These are phyloP conservation scores for Phytopythium montanum DNA, from an alignment of 352 stramenopile genomes.

Conservation along the genomic window DNA sequence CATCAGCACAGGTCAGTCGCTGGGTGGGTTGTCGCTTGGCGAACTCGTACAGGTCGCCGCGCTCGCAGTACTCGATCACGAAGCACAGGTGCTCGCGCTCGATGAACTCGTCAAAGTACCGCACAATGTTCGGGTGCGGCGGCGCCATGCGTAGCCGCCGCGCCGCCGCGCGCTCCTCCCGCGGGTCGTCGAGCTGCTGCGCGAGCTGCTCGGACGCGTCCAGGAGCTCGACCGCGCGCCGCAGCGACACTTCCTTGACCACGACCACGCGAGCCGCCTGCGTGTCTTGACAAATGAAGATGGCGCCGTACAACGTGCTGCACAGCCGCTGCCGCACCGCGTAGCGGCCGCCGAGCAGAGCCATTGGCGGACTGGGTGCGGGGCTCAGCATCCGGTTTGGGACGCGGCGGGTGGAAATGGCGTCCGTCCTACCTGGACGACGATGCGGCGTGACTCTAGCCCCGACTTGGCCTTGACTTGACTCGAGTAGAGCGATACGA, in stretches of 20 bases:
- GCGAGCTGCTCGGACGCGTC: slow-evolving; percentile 9
- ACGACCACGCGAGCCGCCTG: slow-evolving; percentile 20
- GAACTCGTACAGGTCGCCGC: slow-evolving; percentile 27
- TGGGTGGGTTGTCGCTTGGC: slow-evolving; percentile 8
- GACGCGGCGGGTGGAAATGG: no score
- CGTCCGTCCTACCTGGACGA: no score
- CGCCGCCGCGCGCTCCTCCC: slow-evolving; percentile 29
- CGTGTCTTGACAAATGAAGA: slow-evolving; percentile 47
- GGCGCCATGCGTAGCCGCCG: slow-evolving; percentile 19
- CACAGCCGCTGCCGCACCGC: slow-evolving; percentile 27
- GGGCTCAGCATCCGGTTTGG: no score
- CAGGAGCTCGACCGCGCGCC: slow-evolving; percentile 27
- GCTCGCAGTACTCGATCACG: slow-evolving; percentile 28
- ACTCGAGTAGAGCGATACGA: no score
- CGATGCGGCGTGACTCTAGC: no score
- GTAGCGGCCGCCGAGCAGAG: slow-evolving; percentile 25
- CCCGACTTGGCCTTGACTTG: no score
- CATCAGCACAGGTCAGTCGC: slow-evolving; percentile 11
- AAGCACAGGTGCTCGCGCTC: slow-evolving; percentile 36
- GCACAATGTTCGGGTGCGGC: slow-evolving; percentile 36
- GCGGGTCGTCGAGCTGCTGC: slow-evolving; percentile 27
- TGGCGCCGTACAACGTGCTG: slow-evolving; percentile 46
- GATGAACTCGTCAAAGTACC: slow-evolving; percentile 36
- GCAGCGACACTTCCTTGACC: slow-evolving; percentile 45
- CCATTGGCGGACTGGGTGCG: no score